Evolutionary conservation across 2,329 filamentous ascomycete genomes (phyloP).

Genomic region (Davidsoniella eucalypti): DNA sequence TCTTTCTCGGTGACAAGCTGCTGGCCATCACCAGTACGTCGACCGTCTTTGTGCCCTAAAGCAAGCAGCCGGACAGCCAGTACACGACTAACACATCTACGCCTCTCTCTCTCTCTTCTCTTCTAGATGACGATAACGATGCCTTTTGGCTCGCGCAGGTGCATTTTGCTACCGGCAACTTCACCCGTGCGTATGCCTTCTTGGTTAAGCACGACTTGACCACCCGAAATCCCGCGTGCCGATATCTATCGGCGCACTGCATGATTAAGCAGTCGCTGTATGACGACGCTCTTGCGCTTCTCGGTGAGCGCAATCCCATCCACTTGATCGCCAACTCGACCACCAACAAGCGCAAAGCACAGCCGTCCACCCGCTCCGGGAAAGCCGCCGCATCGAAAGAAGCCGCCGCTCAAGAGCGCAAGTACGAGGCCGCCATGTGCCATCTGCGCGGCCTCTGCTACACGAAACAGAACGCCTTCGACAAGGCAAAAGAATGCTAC

Average conservation of each 20-base stretch:
- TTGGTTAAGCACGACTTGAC: conserved; percentile 73
- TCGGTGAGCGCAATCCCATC: conserved; percentile 87
- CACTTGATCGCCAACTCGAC: conserved; percentile 56
- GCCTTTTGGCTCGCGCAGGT: conserved; percentile 98
- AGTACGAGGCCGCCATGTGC: conserved; percentile 95
- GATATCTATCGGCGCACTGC: conserved; percentile 86
- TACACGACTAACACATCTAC: neutral
- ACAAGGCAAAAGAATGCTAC: conserved; percentile 94
- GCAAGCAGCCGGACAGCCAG: too few species aligned
- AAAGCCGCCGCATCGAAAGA: conserved; percentile 5
- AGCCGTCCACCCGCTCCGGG: conserved; percentile 28
- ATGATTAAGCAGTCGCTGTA: conserved; percentile 82
- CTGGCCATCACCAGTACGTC: conserved; percentile 74
- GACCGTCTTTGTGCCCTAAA: neutral
- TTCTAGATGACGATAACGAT: conserved; percentile 72
- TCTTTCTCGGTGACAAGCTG: conserved; percentile 94
- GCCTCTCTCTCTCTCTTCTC: neutral
- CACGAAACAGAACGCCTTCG: conserved; percentile 92
- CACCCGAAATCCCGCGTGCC: conserved; percentile 65
- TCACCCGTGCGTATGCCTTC: conserved; percentile 76
- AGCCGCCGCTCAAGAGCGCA: conserved; percentile 28
- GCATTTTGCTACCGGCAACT: conserved; percentile 90
- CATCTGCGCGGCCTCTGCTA: conserved; percentile 87
- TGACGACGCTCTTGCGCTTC: conserved; percentile 69
- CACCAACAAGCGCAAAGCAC: conserved; percentile 47